These are phyloP conservation scores for Acacia concinna DNA, from an alignment of 331 rosid genomes.

Conservation along the genomic window DNA sequence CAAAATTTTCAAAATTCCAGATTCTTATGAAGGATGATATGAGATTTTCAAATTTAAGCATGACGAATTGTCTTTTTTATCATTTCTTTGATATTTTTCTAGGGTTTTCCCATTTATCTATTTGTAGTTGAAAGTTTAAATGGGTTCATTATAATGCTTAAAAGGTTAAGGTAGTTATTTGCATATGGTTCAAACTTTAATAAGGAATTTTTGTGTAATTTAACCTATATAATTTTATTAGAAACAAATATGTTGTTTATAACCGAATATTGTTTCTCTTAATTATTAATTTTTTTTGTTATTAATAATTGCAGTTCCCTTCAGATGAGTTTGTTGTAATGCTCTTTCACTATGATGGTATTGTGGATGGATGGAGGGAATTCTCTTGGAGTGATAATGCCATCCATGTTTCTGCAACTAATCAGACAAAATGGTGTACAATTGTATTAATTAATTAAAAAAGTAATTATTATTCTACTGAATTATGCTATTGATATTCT, in stretches of 20 bases:
- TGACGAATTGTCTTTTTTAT: too few relatives aligned
- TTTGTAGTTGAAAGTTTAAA: too few relatives aligned
- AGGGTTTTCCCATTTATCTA: too few relatives aligned
- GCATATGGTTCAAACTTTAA: too few relatives aligned
- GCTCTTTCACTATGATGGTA: constrained; percentile 58
- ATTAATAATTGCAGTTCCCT: constrained; percentile 38
- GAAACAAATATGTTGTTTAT: not conserved
- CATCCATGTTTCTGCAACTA: constrained; percentile 49
- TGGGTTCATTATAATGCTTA: too few relatives aligned
- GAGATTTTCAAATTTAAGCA: too few relatives aligned
- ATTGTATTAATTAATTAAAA: not conserved
- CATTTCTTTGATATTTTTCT: too few relatives aligned
- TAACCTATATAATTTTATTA: not conserved
- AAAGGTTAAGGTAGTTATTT: too few relatives aligned
- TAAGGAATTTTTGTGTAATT: too few relatives aligned
- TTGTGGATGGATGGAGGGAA: constrained; percentile 49
- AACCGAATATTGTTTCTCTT: not conserved
- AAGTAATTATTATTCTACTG: not conserved
- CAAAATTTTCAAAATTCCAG: too few relatives aligned
- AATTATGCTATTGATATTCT: not conserved
- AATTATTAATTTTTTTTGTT: not conserved
- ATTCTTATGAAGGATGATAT: too few relatives aligned
- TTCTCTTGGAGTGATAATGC: constrained; percentile 44
- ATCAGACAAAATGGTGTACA: constrained; percentile 52
- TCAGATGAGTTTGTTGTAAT: constrained; percentile 47